Percentiles rank a stretch among this genome's conserved stretches.
Conservation (phyloP, 2,329 filamentous ascomycete genomes). For the Rhynchosporium agropyri region DNA sequence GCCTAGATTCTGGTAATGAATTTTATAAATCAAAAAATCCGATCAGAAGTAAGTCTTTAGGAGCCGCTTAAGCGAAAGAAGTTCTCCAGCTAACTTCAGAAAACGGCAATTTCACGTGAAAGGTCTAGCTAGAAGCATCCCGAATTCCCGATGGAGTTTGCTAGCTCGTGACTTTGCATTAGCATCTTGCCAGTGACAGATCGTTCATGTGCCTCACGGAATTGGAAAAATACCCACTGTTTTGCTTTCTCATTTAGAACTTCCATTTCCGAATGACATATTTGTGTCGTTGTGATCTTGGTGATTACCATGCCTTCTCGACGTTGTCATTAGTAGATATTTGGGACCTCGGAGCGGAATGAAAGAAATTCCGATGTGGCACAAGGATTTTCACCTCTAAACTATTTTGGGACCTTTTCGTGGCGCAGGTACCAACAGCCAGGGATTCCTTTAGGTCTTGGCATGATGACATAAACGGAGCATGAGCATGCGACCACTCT, state of each 20-base stretch:
- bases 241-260: too few species aligned
- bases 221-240: too few species aligned
- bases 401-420: background rate
- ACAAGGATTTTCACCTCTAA: background rate
- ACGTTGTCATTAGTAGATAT: background rate
- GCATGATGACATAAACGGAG: constrained; percentile 9
- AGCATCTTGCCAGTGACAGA: background rate
- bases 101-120: background rate
- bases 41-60: too few species aligned
- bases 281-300: too few species aligned
- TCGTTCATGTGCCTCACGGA: background rate
- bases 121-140: constrained; percentile 6
- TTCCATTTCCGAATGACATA: too few species aligned
- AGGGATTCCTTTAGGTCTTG: background rate
- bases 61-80: background rate
- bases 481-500: constrained; percentile 10
- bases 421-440: background rate
- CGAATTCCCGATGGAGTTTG: background rate
- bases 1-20: too few species aligned
- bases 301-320: too few species aligned
- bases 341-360: constrained; percentile 1
- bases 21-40: too few species aligned
- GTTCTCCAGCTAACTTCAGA: background rate
- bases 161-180: background rate
- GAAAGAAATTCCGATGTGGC: constrained; percentile 14